Evolutionary conservation across 202 grass and related monocot species (phyloP).

Genomic region (Bolboschoenoplectus hybrid): DNA sequence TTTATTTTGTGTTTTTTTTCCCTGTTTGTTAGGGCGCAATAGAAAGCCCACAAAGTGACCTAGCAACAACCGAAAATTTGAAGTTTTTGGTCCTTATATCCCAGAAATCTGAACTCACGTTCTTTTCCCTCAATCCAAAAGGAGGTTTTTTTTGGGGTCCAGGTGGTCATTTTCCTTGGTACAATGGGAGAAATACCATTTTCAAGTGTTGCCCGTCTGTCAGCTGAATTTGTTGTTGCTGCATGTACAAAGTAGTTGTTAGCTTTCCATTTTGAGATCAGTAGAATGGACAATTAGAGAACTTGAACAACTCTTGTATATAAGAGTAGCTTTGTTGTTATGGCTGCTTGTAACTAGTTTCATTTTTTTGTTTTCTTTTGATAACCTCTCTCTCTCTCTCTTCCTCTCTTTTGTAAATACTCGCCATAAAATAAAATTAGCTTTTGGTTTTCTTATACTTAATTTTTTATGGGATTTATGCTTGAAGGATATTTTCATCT

Average conservation of each 20-base stretch:
- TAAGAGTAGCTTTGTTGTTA: background rate
- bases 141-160: background rate
- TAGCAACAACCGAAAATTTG: background rate
- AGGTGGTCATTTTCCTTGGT: background rate
- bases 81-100: background rate
- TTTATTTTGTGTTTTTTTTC: background rate
- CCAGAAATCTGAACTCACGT: background rate
- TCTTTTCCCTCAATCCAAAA: background rate
- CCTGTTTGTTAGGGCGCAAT: background rate
- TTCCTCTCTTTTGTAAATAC: background rate
- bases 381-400: background rate
- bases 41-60: background rate
- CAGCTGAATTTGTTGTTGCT: background rate
- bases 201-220: background rate
- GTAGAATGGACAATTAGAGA: background rate
- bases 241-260: background rate
- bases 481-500: background rate
- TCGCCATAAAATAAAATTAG: background rate
- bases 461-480: background rate
- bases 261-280: background rate
- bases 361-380: background rate
- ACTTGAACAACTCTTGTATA: slow-evolving; percentile 8
- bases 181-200: background rate
- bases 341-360: background rate
- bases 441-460: background rate